A percentile compares a stretch with the other conserved stretches of the same genome.
Conservation (phyloP, 495 filamentous ascomycete genomes). For the Aspergillus saccharolyticus region DNA sequence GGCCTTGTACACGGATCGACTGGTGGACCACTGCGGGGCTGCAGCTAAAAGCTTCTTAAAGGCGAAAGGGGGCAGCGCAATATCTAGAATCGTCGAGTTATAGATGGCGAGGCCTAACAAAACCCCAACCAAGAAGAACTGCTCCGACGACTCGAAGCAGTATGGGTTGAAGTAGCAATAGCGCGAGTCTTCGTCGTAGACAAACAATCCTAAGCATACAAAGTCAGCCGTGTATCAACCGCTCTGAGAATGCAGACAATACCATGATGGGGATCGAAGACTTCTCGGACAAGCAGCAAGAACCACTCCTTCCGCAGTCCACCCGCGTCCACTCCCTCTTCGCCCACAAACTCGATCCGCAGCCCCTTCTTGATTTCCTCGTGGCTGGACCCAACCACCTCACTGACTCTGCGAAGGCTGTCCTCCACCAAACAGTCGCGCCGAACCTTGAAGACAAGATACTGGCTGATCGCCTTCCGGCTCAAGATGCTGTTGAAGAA, state of each 20-base stretch:
- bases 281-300: slow-evolving; percentile 79
- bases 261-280: slow-evolving; percentile 92
- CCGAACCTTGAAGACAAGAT: slow-evolving; percentile 72
- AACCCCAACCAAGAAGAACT: slow-evolving; percentile 88
- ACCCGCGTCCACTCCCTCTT: slow-evolving; percentile 90
- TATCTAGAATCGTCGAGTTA: slow-evolving; percentile 91
- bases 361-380: slow-evolving; percentile 93
- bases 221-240: no score
- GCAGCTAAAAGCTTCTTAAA: slow-evolving; percentile 83
- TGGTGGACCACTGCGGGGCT: slow-evolving; percentile 51
- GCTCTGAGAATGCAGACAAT: slow-evolving; percentile 26
- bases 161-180: slow-evolving; percentile 95
- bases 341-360: slow-evolving; percentile 79
- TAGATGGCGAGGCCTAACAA: slow-evolving; percentile 90
- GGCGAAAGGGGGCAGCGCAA: slow-evolving; percentile 86
- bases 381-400: slow-evolving; percentile 73
- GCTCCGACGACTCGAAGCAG: slow-evolving; percentile 88
- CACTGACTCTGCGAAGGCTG: slow-evolving; percentile 79
- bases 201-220: slow-evolving; percentile 76
- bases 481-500: slow-evolving; percentile 86
- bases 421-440: slow-evolving; percentile 90
- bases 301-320: slow-evolving; percentile 97
- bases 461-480: slow-evolving; percentile 69
- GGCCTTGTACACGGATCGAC: slow-evolving; percentile 60
- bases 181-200: slow-evolving; percentile 90